Evolutionary conservation across 2,329 filamentous ascomycete species (phyloP), one percentile per base, ranked within the genome.

Genomic region (Metarhizium brunneum): DNA sequence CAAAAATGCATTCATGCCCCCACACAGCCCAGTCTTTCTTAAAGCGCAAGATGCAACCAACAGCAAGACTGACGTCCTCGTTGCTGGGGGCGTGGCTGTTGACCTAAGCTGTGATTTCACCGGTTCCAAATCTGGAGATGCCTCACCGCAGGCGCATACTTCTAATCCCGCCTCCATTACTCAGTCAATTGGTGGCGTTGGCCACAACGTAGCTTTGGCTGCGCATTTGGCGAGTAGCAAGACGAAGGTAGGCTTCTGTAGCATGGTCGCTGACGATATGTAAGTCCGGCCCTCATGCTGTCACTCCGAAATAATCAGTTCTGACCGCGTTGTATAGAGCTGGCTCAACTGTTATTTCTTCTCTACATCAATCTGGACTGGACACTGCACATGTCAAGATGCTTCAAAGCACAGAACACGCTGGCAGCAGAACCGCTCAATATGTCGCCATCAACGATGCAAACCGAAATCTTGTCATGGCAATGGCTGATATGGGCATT

Each of bases 401-500:
- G 52, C 71, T 88, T 4, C 70, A 72, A 14, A 72, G 71, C 16
- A 69, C 77, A 47, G 73, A 74, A 57, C 72, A 69, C 25, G 76
- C 76, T 2, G 77, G 79, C 1, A 78, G 77, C 36, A 81, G 88
- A 55, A 97, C 92, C 2, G 90, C 92, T 0, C 91, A 96, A 68
- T 97, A 97, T 68, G 82, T 97, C 3, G 88, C 92, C 16, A 77
- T 97, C 60, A 99, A 97, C 67, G 88, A 95, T 65, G 76, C 77
- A 0, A 83, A 86, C 57, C 95, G 91, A 69, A 87, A 92, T 60
- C 81, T 99, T 2, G 79, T 92, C n/a, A 72, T 96, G 59, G 92
- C 91, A 49, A 95, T 96, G 90, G 92, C 92, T 4, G 94, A 97
- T 67, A 96, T 97, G 91, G 82, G 78, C 55, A 92, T 96, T 63